These are phyloP conservation scores for Coniella vitis DNA, from an alignment of 2,329 filamentous ascomycete genomes.

Conservation along the genomic window DNA sequence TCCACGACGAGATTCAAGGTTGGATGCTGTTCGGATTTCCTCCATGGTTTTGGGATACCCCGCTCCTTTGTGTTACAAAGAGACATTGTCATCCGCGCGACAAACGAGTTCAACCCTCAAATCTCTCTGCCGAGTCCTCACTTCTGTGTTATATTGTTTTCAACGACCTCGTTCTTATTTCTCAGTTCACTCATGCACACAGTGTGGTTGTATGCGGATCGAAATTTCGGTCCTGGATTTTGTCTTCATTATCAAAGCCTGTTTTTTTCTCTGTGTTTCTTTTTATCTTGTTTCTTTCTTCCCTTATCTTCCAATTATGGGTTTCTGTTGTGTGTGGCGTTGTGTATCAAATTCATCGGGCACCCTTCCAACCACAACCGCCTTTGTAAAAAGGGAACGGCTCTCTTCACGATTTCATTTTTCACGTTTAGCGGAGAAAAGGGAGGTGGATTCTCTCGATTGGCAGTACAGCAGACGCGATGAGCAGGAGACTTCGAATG, in stretches of 20 bases:
- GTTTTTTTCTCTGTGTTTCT: not conserved
- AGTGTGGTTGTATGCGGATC: slow-evolving; percentile 7
- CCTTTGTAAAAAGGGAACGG: slow-evolving; percentile 1
- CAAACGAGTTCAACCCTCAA: not conserved
- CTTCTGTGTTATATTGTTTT: slow-evolving; percentile 1
- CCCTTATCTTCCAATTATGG: not conserved
- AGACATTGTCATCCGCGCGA: not conserved
- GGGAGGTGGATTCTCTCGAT: too few relatives aligned
- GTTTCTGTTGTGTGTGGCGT: not conserved
- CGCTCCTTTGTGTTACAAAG: not conserved
- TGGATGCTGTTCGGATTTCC: slow-evolving; percentile 4
- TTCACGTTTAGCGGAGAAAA: too few relatives aligned
- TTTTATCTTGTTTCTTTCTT: not conserved
- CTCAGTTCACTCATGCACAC: slow-evolving; percentile 3
- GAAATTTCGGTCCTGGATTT: not conserved
- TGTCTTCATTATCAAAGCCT: not conserved
- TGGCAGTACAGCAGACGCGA: too few relatives aligned
- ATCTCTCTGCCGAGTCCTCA: too few relatives aligned
- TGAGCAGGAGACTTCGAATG: slow-evolving; percentile 4
- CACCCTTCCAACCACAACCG: not conserved
- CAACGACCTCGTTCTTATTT: not conserved
- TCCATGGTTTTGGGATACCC: slow-evolving; percentile 10
- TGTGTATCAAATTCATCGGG: not conserved
- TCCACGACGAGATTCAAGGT: not conserved
- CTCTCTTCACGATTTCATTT: slow-evolving; percentile 11